phyloP scores from a whole-genome alignment of 1,139 yeast genomes.

The Pichiaceae sp. region DNA sequence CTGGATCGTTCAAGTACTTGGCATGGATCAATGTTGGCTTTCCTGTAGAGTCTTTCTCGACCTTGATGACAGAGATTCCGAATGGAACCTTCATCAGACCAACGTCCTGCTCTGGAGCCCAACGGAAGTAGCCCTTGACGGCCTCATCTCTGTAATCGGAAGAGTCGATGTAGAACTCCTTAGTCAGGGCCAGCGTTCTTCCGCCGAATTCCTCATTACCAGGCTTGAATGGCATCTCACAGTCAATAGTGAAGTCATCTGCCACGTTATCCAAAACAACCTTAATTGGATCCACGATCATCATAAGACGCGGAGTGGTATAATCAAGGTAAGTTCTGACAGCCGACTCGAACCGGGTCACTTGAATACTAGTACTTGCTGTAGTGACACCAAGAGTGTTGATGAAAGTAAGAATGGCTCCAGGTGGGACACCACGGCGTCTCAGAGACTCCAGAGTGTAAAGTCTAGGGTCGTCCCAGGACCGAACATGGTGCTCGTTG shows the following conservation, averaged over 20 bases:
- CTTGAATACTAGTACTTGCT: constrained; percentile 84
- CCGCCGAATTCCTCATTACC: constrained; percentile 66
- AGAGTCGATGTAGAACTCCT: constrained; percentile 73
- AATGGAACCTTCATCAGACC: constrained; percentile 92
- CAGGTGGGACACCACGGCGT: constrained; percentile 99
- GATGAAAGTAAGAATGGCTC: constrained; percentile 87
- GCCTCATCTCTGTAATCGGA: constrained; percentile 73
- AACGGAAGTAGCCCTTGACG: constrained; percentile 67
- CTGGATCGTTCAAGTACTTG: constrained; percentile 62
- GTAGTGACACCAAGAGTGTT: constrained; percentile 97
- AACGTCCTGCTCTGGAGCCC: constrained; percentile 90
- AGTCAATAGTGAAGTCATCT: constrained; percentile 61
- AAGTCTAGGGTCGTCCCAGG: constrained; percentile 98
- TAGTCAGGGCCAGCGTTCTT: constrained; percentile 71
- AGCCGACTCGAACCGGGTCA: constrained; percentile 79
- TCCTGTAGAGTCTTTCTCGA: constrained; percentile 57
- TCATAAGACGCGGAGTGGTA: constrained; percentile 91
- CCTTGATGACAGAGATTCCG: constrained; percentile 65
- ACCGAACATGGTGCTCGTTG: constrained; percentile 72
- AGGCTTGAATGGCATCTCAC: constrained; percentile 85
- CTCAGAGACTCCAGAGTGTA: constrained; percentile 90
- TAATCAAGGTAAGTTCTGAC: constrained; percentile 83
- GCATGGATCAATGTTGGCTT: constrained; percentile 65
- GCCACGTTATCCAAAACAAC: constrained; percentile 76
- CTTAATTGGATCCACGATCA: constrained; percentile 80